Evolutionary conservation across 2,329 filamentous ascomycete genomes (phyloP).

Genomic region (Botrytis cinerea): DNA sequence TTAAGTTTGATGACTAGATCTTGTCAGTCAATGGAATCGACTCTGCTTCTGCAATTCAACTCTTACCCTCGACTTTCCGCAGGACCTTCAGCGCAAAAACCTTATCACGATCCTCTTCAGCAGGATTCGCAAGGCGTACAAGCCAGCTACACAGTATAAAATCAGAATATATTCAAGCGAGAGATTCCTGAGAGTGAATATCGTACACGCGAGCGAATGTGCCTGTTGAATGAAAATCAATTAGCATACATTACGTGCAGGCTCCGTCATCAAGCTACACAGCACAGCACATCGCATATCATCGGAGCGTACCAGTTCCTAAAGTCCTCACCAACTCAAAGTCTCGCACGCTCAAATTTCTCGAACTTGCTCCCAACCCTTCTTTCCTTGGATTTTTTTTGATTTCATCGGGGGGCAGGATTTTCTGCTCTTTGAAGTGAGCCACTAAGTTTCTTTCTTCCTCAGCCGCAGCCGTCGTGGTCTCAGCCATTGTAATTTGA

Average conservation of each 20-base stretch:
- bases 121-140: constrained; percentile 62
- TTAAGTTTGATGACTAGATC: constrained; percentile 72
- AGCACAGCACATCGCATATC: constrained; percentile 18
- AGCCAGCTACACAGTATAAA: constrained; percentile 53
- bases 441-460: constrained; percentile 40
- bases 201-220: constrained; percentile 72
- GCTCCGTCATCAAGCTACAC: constrained; percentile 19
- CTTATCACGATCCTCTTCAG: constrained; percentile 56
- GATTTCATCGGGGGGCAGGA: constrained; percentile 35
- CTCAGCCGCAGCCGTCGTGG: constrained; percentile 21
- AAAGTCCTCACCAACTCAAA: constrained; percentile 75
- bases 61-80: constrained; percentile 59
- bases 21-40: constrained; percentile 1
- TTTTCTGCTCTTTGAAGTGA: constrained; percentile 32
- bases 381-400: constrained; percentile 35
- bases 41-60: not conserved
- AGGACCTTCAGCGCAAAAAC: constrained; percentile 84
- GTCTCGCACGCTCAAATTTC: constrained; percentile 52
- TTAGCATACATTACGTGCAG: constrained; percentile 24
- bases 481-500: constrained; percentile 15
- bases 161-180: constrained; percentile 21
- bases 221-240: constrained; percentile 49
- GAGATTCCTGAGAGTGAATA: constrained; percentile 14
- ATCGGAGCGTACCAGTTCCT: constrained; percentile 61
- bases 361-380: constrained; percentile 37